phyloP scores from a whole-genome alignment of 805 yeast genomes.

The Yarrowia sp. region DNA sequence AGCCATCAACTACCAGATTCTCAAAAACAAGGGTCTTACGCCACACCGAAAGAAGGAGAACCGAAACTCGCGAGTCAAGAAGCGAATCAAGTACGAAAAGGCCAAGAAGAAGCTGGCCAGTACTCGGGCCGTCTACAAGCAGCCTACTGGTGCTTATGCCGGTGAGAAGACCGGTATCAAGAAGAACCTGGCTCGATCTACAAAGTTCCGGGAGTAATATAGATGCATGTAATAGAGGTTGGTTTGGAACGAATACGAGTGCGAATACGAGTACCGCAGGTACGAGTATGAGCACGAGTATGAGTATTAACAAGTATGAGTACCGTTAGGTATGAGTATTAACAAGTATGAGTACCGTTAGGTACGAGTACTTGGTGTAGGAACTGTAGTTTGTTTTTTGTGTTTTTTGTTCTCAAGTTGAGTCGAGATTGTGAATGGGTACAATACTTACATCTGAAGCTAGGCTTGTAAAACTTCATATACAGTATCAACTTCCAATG shows the following conservation, averaged over 20 bases:
- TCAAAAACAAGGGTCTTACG: conserved; percentile 94
- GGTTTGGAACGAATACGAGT: not conserved
- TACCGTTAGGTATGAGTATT: no score
- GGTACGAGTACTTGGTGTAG: no score
- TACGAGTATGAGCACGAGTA: no score
- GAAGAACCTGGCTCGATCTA: conserved; percentile 86
- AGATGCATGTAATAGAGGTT: not conserved
- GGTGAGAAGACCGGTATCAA: conserved; percentile 98
- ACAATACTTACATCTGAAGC: no score
- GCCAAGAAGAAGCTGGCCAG: conserved; percentile 93
- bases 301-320: no score
- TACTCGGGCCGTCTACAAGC: conserved; percentile 81
- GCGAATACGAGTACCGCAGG: no score
- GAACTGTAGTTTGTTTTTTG: no score
- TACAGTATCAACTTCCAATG: no score
- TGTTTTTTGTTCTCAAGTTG: no score
- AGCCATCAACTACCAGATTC: conserved; percentile 89
- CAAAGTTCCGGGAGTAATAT: conserved; percentile 49
- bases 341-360: no score
- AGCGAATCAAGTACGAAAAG: conserved; percentile 93
- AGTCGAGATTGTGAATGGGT: no score
- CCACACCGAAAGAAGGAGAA: conserved; percentile 89
- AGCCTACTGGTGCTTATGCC: conserved; percentile 71
- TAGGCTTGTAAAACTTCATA: no score
- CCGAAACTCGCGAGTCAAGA: conserved; percentile 94